Percentiles rank a stretch among this genome's conserved stretches.
Evolutionary conservation across 192 early-diverging fungal genomes (phyloP).

Genomic region (Entomortierella lignicola): DNA sequence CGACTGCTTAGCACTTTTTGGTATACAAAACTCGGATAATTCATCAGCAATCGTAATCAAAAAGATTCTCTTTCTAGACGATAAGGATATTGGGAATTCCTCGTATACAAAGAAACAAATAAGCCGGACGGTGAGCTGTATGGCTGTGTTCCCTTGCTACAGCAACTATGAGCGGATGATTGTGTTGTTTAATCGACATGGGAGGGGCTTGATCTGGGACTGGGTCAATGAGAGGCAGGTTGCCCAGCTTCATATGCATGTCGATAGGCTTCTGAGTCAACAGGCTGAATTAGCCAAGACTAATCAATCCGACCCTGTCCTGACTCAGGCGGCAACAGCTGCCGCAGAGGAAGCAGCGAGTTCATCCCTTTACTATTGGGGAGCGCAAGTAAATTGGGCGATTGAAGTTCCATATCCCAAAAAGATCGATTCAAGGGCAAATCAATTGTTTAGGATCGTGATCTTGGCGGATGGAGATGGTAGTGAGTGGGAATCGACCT

Average conservation of each 20-base stretch:
- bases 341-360: background rate
- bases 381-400: slow-evolving; percentile 36
- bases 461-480: slow-evolving; percentile 29
- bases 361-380: slow-evolving; percentile 35
- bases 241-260: slow-evolving; percentile 15
- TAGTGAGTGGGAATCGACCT: slow-evolving; percentile 34
- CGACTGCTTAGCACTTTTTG: slow-evolving; percentile 43
- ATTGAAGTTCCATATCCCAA: slow-evolving; percentile 16
- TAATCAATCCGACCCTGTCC: background rate
- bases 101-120: slow-evolving; percentile 16
- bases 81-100: background rate
- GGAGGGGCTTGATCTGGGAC: slow-evolving; percentile 46
- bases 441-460: slow-evolving; percentile 30
- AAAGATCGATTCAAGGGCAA: background rate
- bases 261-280: background rate
- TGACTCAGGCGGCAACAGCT: background rate
- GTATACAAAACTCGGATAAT: slow-evolving; percentile 19
- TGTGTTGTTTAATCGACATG: slow-evolving; percentile 32
- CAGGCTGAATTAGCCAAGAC: background rate
- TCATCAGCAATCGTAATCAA: slow-evolving; percentile 31
- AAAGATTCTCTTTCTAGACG: slow-evolving; percentile 20
- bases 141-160: slow-evolving; percentile 30
- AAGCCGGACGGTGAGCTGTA: slow-evolving; percentile 38
- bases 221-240: slow-evolving; percentile 38
- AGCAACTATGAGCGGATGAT: slow-evolving; percentile 27